A percentile compares a stretch with the other conserved stretches of the same genome.
phyloP scores from a whole-genome alignment of 2,329 filamentous ascomycete genomes.

The Aspergillus jensenii region DNA sequence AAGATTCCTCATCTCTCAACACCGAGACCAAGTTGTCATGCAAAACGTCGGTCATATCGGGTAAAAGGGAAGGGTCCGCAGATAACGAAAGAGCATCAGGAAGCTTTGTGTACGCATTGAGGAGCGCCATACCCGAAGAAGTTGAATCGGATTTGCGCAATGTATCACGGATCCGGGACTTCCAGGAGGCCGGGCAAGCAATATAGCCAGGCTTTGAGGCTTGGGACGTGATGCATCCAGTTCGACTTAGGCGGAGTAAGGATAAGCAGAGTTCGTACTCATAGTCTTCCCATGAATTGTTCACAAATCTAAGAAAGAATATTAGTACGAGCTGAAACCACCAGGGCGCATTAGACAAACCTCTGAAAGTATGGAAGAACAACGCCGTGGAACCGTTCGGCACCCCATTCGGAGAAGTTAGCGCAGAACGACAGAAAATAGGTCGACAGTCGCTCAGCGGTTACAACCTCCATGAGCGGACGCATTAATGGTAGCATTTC shows the following conservation, averaged over 20 bases:
- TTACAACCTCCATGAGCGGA: slow-evolving; percentile 64
- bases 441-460: slow-evolving; percentile 62
- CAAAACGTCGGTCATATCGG: slow-evolving; percentile 65
- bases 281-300: slow-evolving; percentile 67
- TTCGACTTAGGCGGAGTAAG: slow-evolving; percentile 59
- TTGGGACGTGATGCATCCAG: slow-evolving; percentile 53
- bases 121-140: slow-evolving; percentile 64
- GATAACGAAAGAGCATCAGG: slow-evolving; percentile 59
- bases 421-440: slow-evolving; percentile 86
- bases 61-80: slow-evolving; percentile 62
- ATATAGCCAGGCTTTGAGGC: slow-evolving; percentile 41
- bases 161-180: slow-evolving; percentile 68
- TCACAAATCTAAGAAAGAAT: slow-evolving; percentile 62
- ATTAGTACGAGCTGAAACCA: slow-evolving; percentile 16
- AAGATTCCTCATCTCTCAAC: slow-evolving; percentile 59
- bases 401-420: slow-evolving; percentile 71
- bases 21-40: slow-evolving; percentile 66
- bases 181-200: slow-evolving; percentile 56
- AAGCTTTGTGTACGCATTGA: slow-evolving; percentile 66
- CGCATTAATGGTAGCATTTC: slow-evolving; percentile 70
- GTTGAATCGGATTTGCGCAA: slow-evolving; percentile 53
- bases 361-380: slow-evolving; percentile 79
- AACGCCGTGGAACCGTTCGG: slow-evolving; percentile 73
- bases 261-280: slow-evolving; percentile 69
- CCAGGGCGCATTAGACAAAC: slow-evolving; percentile 41